phyloP scores from a whole-genome alignment of 345 rosid species.

The Pugionium dolabratum region DNA sequence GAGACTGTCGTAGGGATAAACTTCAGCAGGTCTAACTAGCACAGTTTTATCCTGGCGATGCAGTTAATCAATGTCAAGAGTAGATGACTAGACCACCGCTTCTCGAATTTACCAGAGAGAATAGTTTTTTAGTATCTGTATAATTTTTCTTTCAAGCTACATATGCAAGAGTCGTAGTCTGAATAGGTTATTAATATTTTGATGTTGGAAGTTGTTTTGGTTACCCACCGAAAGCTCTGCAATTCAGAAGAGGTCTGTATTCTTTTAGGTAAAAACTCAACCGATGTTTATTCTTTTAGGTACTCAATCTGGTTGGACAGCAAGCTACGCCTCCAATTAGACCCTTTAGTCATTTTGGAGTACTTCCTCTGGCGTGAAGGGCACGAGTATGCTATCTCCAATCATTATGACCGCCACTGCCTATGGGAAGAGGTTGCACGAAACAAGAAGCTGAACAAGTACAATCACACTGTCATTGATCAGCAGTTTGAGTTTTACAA shows the following conservation, averaged over 20 bases:
- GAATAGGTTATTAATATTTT: background rate
- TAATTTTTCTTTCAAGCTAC: conserved; percentile 2
- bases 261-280: background rate
- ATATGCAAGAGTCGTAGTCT: background rate
- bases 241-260: conserved; percentile 10
- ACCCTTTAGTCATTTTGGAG: conserved; percentile 80
- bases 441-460: conserved; percentile 91
- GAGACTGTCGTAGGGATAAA: conserved; percentile 27
- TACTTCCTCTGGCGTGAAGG: conserved; percentile 97
- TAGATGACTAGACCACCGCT: too few species aligned
- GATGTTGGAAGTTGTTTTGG: conserved; percentile 8
- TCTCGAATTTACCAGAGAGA: conserved; percentile 1
- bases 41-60: background rate
- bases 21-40: background rate
- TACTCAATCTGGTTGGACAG: conserved; percentile 99
- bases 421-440: conserved; percentile 98
- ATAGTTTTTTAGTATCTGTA: background rate
- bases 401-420: conserved; percentile 94
- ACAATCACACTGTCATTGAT: conserved; percentile 82
- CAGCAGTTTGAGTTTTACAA: conserved; percentile 82
- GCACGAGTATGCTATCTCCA: conserved; percentile 86
- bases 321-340: conserved; percentile 87
- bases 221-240: background rate
- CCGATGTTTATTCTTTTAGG: conserved; percentile 44
- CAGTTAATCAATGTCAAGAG: background rate